These are phyloP conservation scores for Citrus unshiu DNA, from an alignment of 345 rosid genomes.

Conservation along the genomic window DNA sequence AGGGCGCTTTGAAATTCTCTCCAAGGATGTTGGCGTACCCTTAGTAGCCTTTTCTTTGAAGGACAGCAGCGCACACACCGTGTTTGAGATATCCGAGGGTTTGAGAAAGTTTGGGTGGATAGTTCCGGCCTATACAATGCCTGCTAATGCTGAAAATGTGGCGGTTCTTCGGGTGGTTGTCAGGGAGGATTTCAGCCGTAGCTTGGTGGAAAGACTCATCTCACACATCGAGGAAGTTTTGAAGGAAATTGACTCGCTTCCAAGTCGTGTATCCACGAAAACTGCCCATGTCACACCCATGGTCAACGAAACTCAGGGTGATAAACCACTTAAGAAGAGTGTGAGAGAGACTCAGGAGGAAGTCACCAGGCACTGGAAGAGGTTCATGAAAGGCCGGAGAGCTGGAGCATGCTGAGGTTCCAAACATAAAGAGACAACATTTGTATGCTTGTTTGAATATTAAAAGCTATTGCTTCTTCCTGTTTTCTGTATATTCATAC, in stretches of 20 bases:
- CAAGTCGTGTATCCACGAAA: constrained; percentile 24
- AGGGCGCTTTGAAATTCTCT: constrained; percentile 54
- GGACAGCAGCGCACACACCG: constrained; percentile 50
- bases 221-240: constrained; percentile 44
- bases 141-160: constrained; percentile 59
- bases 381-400: constrained; percentile 43
- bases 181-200: constrained; percentile 61
- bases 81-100: constrained; percentile 60
- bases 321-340: constrained; percentile 29
- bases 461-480: not conserved
- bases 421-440: not conserved
- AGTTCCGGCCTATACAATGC: constrained; percentile 75
- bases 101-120: constrained; percentile 68
- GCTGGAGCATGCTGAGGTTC: constrained; percentile 27
- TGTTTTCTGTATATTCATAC: not conserved
- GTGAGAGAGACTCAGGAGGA: constrained; percentile 47
- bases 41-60: constrained; percentile 70
- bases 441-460: not conserved
- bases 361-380: constrained; percentile 50
- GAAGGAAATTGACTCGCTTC: constrained; percentile 54
- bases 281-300: constrained; percentile 14
- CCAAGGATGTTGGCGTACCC: constrained; percentile 69
- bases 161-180: constrained; percentile 68
- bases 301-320: constrained; percentile 5
- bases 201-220: constrained; percentile 62